These are phyloP conservation scores for Ilex asprella DNA, from an alignment of 257 asterid genomes.

Conservation along the genomic window DNA sequence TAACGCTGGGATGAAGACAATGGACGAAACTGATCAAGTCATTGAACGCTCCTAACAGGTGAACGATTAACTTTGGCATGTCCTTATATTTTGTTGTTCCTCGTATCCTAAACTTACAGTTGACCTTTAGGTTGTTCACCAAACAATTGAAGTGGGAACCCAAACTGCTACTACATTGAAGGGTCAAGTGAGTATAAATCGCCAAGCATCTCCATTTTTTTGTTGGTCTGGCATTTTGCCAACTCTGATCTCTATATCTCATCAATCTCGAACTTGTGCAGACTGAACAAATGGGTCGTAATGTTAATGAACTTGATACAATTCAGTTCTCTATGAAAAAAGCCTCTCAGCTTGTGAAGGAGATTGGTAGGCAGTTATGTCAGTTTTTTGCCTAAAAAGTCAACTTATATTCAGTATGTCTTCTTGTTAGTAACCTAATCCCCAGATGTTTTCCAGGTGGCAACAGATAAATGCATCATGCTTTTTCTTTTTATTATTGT, in stretches of 20 bases:
- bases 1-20: conserved; percentile 57
- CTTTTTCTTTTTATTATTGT: conserved; percentile 78
- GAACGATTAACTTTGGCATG: conserved; percentile 9
- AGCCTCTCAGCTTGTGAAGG: conserved; percentile 97
- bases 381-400: not conserved
- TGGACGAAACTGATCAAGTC: conserved; percentile 99
- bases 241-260: conserved; percentile 13
- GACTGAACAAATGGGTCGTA: conserved; percentile 99
- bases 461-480: conserved; percentile 96
- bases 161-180: conserved; percentile 89
- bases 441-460: conserved; percentile 56
- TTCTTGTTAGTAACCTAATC: conserved; percentile 6
- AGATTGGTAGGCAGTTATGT: conserved; percentile 93
- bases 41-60: conserved; percentile 99
- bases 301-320: conserved; percentile 90
- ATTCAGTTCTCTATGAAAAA: conserved; percentile 91
- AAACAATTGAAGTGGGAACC: conserved; percentile 93
- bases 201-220: not conserved
- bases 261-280: conserved; percentile 14
- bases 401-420: conserved; percentile 2
- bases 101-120: conserved; percentile 15
- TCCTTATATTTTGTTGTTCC: conserved; percentile 13
- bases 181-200: conserved; percentile 67
- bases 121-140: conserved; percentile 79
- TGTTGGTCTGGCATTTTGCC: conserved; percentile 4